A percentile compares a stretch with the other conserved stretches of the same genome.
These are phyloP conservation scores for Claviceps sp. DNA, from an alignment of 2,329 filamentous ascomycete species.

Conservation along the genomic window DNA sequence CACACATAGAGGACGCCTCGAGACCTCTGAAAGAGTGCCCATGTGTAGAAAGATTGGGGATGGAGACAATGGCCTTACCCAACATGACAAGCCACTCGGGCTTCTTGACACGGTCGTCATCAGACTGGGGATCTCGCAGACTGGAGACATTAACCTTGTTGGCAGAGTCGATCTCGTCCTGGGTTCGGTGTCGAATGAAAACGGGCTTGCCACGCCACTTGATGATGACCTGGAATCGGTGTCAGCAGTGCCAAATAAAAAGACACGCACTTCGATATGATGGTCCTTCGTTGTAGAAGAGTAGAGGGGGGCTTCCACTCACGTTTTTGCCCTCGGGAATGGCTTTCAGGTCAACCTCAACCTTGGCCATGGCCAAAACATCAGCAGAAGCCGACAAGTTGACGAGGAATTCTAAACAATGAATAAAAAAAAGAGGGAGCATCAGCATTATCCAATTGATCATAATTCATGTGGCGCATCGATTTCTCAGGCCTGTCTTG, in stretches of 20 bases:
- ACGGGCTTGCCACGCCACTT: slow-evolving; percentile 99
- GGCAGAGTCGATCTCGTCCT: slow-evolving; percentile 86
- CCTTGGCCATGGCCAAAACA: slow-evolving; percentile 97
- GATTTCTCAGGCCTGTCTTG: slow-evolving; percentile 1
- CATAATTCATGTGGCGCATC: neutral
- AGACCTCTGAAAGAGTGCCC: too few relatives aligned
- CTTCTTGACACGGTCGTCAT: slow-evolving; percentile 90
- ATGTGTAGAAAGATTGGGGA: too few relatives aligned
- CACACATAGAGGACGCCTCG: neutral
- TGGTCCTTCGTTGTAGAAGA: neutral
- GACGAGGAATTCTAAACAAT: slow-evolving; percentile 77
- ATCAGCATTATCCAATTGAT: slow-evolving; percentile 17
- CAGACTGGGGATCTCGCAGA: slow-evolving; percentile 82
- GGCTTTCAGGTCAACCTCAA: slow-evolving; percentile 82
- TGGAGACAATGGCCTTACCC: slow-evolving; percentile 38
- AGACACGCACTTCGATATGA: neutral
- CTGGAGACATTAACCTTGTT: slow-evolving; percentile 71
- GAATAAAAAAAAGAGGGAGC: slow-evolving; percentile 5
- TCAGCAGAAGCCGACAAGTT: slow-evolving; percentile 99
- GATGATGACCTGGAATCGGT: slow-evolving; percentile 65
- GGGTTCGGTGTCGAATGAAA: slow-evolving; percentile 97
- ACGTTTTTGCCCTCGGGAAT: slow-evolving; percentile 99
- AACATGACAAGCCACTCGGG: slow-evolving; percentile 99
- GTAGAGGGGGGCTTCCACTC: slow-evolving; percentile 24
- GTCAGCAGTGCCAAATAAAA: slow-evolving; percentile 2